Evolutionary conservation across 2,329 filamentous ascomycete genomes (phyloP), one percentile per base, ranked within the genome.

Genomic region (Apiospora sp.): DNA sequence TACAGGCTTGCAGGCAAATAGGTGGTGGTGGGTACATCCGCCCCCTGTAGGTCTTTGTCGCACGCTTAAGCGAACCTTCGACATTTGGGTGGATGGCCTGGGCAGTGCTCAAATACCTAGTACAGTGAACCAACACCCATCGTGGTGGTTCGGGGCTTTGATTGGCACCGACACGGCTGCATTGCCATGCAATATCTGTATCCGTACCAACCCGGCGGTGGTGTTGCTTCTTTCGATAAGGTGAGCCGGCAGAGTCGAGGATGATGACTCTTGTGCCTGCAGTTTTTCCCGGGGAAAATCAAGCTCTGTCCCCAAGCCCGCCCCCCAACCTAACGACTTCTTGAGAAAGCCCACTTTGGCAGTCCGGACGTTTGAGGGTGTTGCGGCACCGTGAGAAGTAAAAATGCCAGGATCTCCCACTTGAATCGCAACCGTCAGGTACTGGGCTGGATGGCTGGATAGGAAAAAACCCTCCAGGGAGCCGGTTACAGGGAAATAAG

Each of bases 401-500:
- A 41, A 41, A 64, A 41, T 13, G 16, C 30, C 54, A 61, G 54
- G 54, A 61, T 37, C 16, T 61, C 30, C 30, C 54, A 61, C 54
- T 37, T 37, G 54, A 61, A 37, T 61, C 54, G 30, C 54, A 61
- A 61, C 54, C 54, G 54, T 61, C 54, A 61, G 54, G 54, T 61
- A 61, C 54, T n/a, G 19, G 19, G 30, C 19, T 19, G 51, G 27
- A 24, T 54, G 49, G 51, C 27, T 64, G 34, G 58, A 64, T 14
- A 64, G 30, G 58, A 64, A 37, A 41, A 64, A 64, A 41, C 6
- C 58, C 58, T 41, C 58, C 34, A 64, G 58, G 34, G 22, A 41
- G 58, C 58, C 58, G 58, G 34, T 64, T 64, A 64, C 58, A 64
- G 30, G 34, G 58, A 64, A 41, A 64, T 64, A 64, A 64, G 58